Evolutionary conservation across 2,329 filamentous ascomycete genomes (phyloP).

Genomic region (Cyphellophora europaea): DNA sequence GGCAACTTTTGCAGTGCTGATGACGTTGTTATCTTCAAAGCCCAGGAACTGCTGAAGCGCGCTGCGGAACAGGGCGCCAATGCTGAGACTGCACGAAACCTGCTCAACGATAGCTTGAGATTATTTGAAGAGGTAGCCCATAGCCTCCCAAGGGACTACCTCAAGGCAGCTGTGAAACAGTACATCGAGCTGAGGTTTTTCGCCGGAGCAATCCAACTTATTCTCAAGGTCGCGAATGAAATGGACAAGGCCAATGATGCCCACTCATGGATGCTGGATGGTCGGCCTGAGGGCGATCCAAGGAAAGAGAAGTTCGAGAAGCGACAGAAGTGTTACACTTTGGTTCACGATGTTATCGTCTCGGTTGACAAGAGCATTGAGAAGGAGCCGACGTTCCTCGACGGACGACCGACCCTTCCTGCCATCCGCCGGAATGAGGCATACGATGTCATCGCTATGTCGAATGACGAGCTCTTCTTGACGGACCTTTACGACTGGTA

Average conservation of each 20-base stretch:
- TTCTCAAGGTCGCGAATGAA: slow-evolving; percentile 71
- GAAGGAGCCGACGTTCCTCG: slow-evolving; percentile 61
- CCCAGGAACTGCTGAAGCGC: slow-evolving; percentile 85
- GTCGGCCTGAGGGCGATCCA: slow-evolving; percentile 61
- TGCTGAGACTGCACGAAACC: slow-evolving; percentile 63
- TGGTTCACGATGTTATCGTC: slow-evolving; percentile 75
- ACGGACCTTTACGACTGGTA: slow-evolving; percentile 99
- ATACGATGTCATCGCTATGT: slow-evolving; percentile 79
- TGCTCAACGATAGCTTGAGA: slow-evolving; percentile 80
- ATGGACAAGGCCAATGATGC: slow-evolving; percentile 82
- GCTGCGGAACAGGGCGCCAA: slow-evolving; percentile 70
- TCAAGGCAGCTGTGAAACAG: slow-evolving; percentile 67
- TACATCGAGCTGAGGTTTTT: slow-evolving; percentile 81
- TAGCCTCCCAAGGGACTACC: slow-evolving; percentile 69
- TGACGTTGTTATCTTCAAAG: slow-evolving; percentile 97
- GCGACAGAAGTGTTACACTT: slow-evolving; percentile 70
- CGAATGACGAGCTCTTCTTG: slow-evolving; percentile 88
- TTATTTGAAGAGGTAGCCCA: slow-evolving; percentile 84
- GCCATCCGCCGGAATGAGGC: slow-evolving; percentile 77
- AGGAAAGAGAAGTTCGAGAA: slow-evolving; percentile 59
- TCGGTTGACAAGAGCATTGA: slow-evolving; percentile 65
- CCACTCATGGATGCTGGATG: slow-evolving; percentile 78
- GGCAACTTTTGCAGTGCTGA: slow-evolving; percentile 97
- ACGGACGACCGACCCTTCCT: slow-evolving; percentile 67
- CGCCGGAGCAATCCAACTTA: slow-evolving; percentile 83